Evolutionary conservation across 2,329 filamentous ascomycete species (phyloP), one percentile per base, ranked within the genome.

Genomic region (Ophiostoma sp.): DNA sequence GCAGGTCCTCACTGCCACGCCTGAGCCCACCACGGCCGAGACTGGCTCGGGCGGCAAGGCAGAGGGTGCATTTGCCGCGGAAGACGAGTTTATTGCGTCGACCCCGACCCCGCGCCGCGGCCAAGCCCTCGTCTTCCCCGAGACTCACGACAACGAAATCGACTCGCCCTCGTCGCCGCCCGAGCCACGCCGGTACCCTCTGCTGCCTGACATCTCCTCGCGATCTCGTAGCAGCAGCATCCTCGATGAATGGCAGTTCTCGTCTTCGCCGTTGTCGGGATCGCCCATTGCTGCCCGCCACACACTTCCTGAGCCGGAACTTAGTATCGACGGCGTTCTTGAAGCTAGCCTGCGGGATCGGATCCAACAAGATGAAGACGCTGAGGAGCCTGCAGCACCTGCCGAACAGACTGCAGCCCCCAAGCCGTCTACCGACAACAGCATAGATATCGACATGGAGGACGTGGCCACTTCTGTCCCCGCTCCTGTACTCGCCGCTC

Each of bases 71-170:
- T 85, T 85, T 72, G 82, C 86, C 66, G 84, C 86, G 68, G 84
- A 87, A n/a, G 83, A 87, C 61, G 85, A 88, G n/a, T 86, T 85
- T 73, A 83, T 90, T 45, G 86, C 84, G 25, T 89, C 86, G 7
- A 91, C 89, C 0, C 89, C 89, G 0, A 91, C 89, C 0, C 89
- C 87, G 4, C 83, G 87, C 64, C 86, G 88, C 45, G 87, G 87
- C 28, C 86, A 88, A 75, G 78, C 85, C 3, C 74, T 86, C n/a
- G 79, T 82, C 1, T 80, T 89, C 52, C 82, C 85, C 0, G 80
- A 83, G 42, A 57, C 42, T 8, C 50, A 73, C 42, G 73, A 74
- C n/a, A 80, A 83, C 36, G 84, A 86, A 55, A 80, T 81, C 22
- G 85, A 89, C 69, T 84, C 86, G 3, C 86, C 88, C 11, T 90